Conservation (phyloP, 2,329 filamentous ascomycete species). For the Fusarium sp. region DNA sequence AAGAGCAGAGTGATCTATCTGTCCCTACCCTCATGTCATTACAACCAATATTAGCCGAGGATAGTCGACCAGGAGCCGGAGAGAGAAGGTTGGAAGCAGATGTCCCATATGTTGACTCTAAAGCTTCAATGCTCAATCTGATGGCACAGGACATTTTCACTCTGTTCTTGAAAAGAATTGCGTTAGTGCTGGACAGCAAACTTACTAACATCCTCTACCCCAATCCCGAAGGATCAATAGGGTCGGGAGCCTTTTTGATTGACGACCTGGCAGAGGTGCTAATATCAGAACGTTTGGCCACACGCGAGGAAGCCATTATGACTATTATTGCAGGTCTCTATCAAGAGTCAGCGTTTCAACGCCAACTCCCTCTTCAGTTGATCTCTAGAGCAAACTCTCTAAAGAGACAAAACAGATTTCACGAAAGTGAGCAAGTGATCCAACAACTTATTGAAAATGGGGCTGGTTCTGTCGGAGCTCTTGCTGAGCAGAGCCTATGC, state of each 20-base stretch:
- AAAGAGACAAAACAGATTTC: neutral
- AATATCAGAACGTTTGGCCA: neutral
- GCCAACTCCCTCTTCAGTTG: neutral
- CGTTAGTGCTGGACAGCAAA: neutral
- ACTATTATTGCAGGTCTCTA: neutral
- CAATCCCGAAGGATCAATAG: neutral
- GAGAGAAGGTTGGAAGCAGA: neutral
- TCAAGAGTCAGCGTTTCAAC: neutral
- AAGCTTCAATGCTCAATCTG: neutral
- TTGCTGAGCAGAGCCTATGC: neutral
- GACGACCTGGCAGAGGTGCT: neutral
- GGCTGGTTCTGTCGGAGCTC: neutral
- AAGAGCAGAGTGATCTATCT: neutral
- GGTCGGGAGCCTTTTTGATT: neutral
- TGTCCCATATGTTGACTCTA: neutral
- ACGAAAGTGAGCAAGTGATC: neutral
- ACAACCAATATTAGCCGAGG: no score
- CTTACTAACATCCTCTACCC: neutral
- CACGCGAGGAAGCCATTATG: neutral
- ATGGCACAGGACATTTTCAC: neutral
- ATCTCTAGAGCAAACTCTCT: neutral
- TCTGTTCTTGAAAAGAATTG: neutral
- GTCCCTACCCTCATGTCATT: neutral
- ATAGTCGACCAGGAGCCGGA: no score
- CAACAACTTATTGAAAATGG: neutral